phyloP scores from a whole-genome alignment of 805 yeast genomes.

The Candida methanosorbosa region DNA sequence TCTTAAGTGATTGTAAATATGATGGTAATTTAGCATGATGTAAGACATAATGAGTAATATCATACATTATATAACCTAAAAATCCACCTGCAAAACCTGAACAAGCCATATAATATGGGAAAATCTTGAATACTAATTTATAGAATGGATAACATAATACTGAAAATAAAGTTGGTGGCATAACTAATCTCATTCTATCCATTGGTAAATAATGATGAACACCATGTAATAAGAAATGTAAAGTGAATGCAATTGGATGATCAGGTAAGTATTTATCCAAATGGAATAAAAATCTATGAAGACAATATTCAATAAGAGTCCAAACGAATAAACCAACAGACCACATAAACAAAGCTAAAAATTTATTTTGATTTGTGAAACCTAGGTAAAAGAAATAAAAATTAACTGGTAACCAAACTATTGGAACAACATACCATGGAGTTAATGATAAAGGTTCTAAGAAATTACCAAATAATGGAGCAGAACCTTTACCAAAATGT shows the following conservation, averaged over 20 bases:
- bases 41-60: slow-evolving; percentile 85
- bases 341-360: slow-evolving; percentile 51
- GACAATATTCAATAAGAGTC: slow-evolving; percentile 82
- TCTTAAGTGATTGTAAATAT: slow-evolving; percentile 70
- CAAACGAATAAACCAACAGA: slow-evolving; percentile 79
- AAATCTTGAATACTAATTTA: slow-evolving; percentile 59
- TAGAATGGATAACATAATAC: slow-evolving; percentile 74
- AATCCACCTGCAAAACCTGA: slow-evolving; percentile 94
- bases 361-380: slow-evolving; percentile 34
- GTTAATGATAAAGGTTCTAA: slow-evolving; percentile 87
- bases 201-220: slow-evolving; percentile 96
- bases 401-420: slow-evolving; percentile 80
- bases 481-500: slow-evolving; percentile 96
- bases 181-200: slow-evolving; percentile 88
- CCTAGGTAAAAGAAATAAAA: slow-evolving; percentile 55
- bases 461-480: slow-evolving; percentile 91
- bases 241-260: slow-evolving; percentile 58
- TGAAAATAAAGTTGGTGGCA: slow-evolving; percentile 88
- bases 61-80: slow-evolving; percentile 88
- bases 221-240: slow-evolving; percentile 91
- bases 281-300: slow-evolving; percentile 93
- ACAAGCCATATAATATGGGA: slow-evolving; percentile 82
- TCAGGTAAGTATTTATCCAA: slow-evolving; percentile 83
- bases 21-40: slow-evolving; percentile 83
- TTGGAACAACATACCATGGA: slow-evolving; percentile 91